phyloP scores from a whole-genome alignment of 345 rosid genomes.

The Odontarrhena argentea region DNA sequence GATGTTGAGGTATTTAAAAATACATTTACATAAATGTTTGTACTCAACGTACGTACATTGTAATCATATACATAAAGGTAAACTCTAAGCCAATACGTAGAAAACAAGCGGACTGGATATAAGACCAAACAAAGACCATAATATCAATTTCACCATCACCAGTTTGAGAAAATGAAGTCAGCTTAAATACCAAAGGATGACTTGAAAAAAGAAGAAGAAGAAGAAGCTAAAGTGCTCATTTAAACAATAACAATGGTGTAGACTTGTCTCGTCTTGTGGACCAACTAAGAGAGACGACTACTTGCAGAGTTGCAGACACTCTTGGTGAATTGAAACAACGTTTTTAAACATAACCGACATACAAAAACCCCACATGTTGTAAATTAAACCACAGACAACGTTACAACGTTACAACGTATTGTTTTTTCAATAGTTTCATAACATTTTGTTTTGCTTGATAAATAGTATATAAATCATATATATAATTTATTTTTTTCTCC shows the following conservation, averaged over 20 bases:
- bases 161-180: not conserved
- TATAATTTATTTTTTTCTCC: too few relatives aligned
- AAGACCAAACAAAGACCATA: slow-evolving; percentile 2
- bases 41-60: slow-evolving; percentile 10
- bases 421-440: too few relatives aligned
- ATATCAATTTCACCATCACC: slow-evolving; percentile 17
- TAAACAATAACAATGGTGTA: slow-evolving; percentile 2
- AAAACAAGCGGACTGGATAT: not conserved
- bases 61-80: slow-evolving; percentile 18
- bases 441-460: too few relatives aligned
- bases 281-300: slow-evolving; percentile 2
- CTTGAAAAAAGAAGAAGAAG: not conserved
- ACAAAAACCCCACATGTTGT: too few relatives aligned
- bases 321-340: not conserved
- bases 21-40: not conserved
- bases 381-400: too few relatives aligned
- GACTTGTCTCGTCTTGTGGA: not conserved
- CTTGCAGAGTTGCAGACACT: not conserved
- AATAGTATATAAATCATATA: too few relatives aligned
- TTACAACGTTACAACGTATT: too few relatives aligned
- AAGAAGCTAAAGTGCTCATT: not conserved
- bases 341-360: slow-evolving; percentile 1
- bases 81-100: slow-evolving; percentile 1
- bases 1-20: not conserved
- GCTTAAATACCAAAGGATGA: not conserved